phyloP scores from a whole-genome alignment of 495 filamentous ascomycete genomes.

The Talaromyces adpressus region DNA sequence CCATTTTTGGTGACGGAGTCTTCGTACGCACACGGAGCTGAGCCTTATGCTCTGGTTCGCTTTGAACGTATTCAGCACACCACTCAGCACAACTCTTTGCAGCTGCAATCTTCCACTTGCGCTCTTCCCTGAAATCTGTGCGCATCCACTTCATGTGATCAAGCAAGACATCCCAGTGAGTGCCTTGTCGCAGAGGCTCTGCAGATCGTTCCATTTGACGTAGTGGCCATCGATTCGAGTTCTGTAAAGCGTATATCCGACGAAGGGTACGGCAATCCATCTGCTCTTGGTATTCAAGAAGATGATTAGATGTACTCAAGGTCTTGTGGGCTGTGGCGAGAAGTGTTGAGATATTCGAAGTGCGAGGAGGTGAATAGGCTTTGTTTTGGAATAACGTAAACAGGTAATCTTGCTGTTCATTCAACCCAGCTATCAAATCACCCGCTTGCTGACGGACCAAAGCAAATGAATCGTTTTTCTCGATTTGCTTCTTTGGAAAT shows the following conservation, averaged over 20 bases:
- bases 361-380: conserved; percentile 52
- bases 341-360: conserved; percentile 58
- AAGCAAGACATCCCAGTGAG: conserved; percentile 79
- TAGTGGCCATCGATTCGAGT: conserved; percentile 82
- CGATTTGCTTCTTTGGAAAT: conserved; percentile 56
- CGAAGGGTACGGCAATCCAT: conserved; percentile 78
- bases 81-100: conserved; percentile 69
- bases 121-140: conserved; percentile 88
- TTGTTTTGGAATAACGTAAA: conserved; percentile 69
- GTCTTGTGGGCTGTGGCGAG: conserved; percentile 74
- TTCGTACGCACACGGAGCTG: conserved; percentile 58
- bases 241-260: conserved; percentile 81
- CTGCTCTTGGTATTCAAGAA: conserved; percentile 68
- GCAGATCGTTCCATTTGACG: conserved; percentile 71
- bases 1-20: conserved; percentile 23
- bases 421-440: conserved; percentile 39
- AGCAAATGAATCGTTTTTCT: conserved; percentile 31
- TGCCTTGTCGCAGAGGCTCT: conserved; percentile 67
- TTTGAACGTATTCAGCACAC: conserved; percentile 73
- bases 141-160: conserved; percentile 96
- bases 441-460: conserved; percentile 35
- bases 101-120: conserved; percentile 84
- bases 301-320: conserved; percentile 67
- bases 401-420: conserved; percentile 68
- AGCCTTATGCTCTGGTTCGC: conserved; percentile 51